Evolutionary conservation across 768 basidiomycete genomes (phyloP).

Genomic region (Pleurotus platypus): DNA sequence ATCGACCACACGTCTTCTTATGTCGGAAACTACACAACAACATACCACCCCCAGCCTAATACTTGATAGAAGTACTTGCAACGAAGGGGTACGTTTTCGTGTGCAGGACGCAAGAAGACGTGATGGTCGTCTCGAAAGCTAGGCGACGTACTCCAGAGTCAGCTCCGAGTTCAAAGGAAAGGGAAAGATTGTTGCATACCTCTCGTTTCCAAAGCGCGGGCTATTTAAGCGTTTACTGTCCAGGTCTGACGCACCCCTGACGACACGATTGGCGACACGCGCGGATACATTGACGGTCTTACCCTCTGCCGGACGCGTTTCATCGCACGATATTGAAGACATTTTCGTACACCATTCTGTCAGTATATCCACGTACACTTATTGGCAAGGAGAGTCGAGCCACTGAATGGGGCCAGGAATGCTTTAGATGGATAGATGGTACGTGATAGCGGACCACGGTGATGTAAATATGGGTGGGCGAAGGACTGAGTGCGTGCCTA

Average conservation of each 20-base stretch:
- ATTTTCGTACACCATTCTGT: background rate
- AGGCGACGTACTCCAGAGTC: no score
- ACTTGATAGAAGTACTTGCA: background rate
- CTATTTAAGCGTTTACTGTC: background rate
- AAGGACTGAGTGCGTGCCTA: slow-evolving; percentile 1
- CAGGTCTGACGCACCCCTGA: slow-evolving; percentile 3
- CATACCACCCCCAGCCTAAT: slow-evolving; percentile 1
- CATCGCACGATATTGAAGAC: slow-evolving; percentile 1
- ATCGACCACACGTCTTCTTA: slow-evolving; percentile 6
- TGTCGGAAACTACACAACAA: slow-evolving; percentile 9
- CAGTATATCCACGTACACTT: background rate
- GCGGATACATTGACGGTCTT: background rate
- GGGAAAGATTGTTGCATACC: background rate
- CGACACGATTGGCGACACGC: background rate
- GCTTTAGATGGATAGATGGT: slow-evolving; percentile 6
- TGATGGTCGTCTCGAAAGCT: slow-evolving; percentile 2
- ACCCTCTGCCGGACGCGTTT: background rate
- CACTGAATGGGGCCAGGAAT: background rate
- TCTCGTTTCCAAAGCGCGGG: background rate
- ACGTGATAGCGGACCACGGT: background rate
- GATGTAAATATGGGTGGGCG: background rate
- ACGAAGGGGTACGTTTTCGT: slow-evolving; percentile 1
- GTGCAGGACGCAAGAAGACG: slow-evolving; percentile 7
- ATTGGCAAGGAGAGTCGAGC: background rate
- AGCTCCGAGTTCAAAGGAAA: background rate